A percentile compares a stretch with the other conserved stretches of the same genome.
Conservation (phyloP, 2,329 filamentous ascomycete genomes). For the Pseudogymnoascus sp. region DNA sequence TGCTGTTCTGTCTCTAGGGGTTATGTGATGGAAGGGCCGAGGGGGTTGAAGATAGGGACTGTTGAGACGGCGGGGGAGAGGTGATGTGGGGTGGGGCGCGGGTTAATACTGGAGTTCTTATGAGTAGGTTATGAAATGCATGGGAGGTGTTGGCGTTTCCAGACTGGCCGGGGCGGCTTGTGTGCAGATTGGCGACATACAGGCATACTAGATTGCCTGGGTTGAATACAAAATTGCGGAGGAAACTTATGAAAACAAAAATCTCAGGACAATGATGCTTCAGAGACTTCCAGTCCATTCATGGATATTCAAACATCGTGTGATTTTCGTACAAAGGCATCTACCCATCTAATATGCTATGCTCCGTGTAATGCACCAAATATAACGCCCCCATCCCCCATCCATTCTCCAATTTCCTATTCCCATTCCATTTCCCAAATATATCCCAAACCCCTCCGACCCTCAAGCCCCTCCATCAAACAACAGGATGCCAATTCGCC, state of each 20-base stretch:
- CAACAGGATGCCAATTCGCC: slow-evolving; percentile 36
- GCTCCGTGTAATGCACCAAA: neutral
- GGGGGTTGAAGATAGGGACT: neutral
- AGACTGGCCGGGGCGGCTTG: slow-evolving; percentile 8
- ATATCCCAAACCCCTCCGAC: neutral
- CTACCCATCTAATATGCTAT: slow-evolving; percentile 2
- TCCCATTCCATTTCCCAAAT: neutral
- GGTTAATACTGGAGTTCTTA: neutral
- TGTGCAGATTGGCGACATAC: neutral
- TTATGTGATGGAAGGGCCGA: neutral
- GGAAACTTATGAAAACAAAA: neutral
- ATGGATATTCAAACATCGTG: neutral
- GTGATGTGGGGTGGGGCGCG: neutral
- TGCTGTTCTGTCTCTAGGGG: neutral
- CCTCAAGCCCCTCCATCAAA: neutral
- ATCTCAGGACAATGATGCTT: neutral
- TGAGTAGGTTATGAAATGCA: neutral
- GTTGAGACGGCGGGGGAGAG: neutral
- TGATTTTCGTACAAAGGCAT: slow-evolving; percentile 4
- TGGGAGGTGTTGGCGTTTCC: slow-evolving; percentile 7
- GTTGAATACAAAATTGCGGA: neutral
- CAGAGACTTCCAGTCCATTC: neutral
- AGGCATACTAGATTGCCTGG: neutral
- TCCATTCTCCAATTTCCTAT: neutral
- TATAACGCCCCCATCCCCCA: neutral